Percentiles rank a stretch among this genome's conserved stretches.
Conservation (phyloP, 1,284 basidiomycete species). For the Mycosarcoma maydis region DNA sequence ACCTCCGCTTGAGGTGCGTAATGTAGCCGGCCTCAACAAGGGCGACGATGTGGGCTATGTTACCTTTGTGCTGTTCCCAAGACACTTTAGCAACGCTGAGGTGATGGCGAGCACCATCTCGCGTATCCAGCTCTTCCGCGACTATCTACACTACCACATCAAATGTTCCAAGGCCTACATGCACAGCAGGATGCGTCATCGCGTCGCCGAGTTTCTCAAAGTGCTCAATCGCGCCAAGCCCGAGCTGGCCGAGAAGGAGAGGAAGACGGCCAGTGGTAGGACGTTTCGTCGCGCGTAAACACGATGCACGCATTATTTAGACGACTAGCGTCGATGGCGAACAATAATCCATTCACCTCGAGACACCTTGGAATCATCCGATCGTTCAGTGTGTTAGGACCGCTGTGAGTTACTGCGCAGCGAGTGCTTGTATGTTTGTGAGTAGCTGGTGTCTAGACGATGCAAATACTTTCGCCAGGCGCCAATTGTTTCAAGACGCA, state of each 20-base stretch:
- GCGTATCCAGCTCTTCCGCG: constrained; percentile 94
- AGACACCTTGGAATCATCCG: no score
- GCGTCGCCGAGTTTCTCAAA: constrained; percentile 97
- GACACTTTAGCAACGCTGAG: constrained; percentile 85
- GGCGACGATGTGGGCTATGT: constrained; percentile 96
- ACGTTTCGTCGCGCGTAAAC: constrained; percentile 57
- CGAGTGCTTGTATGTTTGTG: no score
- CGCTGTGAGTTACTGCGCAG: no score
- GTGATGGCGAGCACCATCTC: constrained; percentile 86
- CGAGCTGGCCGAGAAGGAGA: constrained; percentile 81
- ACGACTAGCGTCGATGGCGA: no score
- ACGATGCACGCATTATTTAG: no score
- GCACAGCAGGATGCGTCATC: constrained; percentile 95
- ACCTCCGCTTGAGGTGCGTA: constrained; percentile 92
- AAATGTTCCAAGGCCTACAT: constrained; percentile 99
- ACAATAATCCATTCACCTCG: no score
- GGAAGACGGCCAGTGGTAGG: constrained; percentile 81
- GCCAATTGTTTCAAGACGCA: constrained; percentile 7
- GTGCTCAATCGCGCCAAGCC: constrained; percentile 97
- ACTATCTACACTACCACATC: constrained; percentile 98
- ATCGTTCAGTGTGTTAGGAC: no score
- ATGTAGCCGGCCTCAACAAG: constrained; percentile 80
- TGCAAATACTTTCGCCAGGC: constrained; percentile 17
- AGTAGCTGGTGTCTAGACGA: neutral
- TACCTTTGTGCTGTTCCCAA: constrained; percentile 97